Percentiles rank a stretch among this genome's conserved stretches.
phyloP scores from a whole-genome alignment of 2,329 filamentous ascomycete species.

The Penicillium sp. region DNA sequence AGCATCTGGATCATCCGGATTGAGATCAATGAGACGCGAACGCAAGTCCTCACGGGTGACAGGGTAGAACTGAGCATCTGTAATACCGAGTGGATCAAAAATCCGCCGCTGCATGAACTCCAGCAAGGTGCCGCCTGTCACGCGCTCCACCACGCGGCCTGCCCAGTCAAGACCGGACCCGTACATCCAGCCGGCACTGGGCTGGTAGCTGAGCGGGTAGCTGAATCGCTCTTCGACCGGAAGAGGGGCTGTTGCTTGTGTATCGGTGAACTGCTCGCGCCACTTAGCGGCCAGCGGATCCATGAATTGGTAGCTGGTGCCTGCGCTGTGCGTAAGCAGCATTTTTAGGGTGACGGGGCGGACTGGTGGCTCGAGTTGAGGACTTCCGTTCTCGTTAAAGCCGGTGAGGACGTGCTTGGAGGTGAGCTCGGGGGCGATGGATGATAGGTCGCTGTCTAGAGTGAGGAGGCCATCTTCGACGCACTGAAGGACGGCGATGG shows the following conservation, averaged over 20 bases:
- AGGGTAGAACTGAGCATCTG: constrained; percentile 41
- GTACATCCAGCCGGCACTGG: constrained; percentile 52
- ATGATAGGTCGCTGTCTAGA: constrained; percentile 47
- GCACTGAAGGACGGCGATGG: constrained; percentile 53
- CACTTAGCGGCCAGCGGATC: constrained; percentile 38
- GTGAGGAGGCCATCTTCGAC: constrained; percentile 51
- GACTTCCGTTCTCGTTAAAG: constrained; percentile 44
- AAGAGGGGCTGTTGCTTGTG: constrained; percentile 14
- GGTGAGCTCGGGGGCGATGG: constrained; percentile 49
- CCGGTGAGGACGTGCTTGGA: constrained; percentile 48
- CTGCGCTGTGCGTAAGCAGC: constrained; percentile 53
- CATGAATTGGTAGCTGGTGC: constrained; percentile 47
- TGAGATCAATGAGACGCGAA: constrained; percentile 37
- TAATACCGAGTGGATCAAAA: constrained; percentile 45
- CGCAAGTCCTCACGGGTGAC: constrained; percentile 38
- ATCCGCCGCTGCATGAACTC: constrained; percentile 47
- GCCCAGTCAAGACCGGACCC: constrained; percentile 52
- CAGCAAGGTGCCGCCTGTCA: constrained; percentile 45
- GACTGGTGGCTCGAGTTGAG: constrained; percentile 33
- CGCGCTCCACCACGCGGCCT: constrained; percentile 50
- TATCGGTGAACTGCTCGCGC: constrained; percentile 30
- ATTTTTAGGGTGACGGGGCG: constrained; percentile 49
- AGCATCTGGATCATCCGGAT: constrained; percentile 38
- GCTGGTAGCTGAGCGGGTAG: constrained; percentile 51
- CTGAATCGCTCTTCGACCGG: constrained; percentile 44